Conservation (phyloP, 2,329 filamentous ascomycete species). For the Pseudohalonectria lignicola region DNA sequence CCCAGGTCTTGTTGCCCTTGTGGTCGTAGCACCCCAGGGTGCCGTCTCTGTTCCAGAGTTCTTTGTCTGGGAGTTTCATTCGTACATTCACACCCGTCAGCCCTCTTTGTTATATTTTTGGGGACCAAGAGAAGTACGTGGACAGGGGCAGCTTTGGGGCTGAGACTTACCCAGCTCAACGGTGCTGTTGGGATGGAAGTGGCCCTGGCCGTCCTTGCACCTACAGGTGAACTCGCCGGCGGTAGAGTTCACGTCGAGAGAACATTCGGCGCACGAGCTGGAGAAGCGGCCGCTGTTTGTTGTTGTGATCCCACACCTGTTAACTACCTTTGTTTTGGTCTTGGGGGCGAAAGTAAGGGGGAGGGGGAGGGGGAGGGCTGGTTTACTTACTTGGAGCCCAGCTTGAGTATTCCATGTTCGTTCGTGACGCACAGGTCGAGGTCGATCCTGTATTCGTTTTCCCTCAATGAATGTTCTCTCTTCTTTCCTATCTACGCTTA, state of each 20-base stretch:
- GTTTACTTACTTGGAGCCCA: conserved; percentile 8
- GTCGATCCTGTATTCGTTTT: conserved; percentile 23
- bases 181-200: not conserved
- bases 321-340: not conserved
- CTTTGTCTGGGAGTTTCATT: conserved; percentile 14
- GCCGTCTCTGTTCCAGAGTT: conserved; percentile 24
- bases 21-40: conserved; percentile 24
- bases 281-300: conserved; percentile 12
- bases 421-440: conserved; percentile 20
- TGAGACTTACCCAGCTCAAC: conserved; percentile 17
- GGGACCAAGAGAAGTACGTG: not conserved
- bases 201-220: conserved; percentile 8
- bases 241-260: not conserved
- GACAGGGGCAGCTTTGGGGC: not conserved
- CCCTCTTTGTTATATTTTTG: not conserved
- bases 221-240: conserved; percentile 10
- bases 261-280: conserved; percentile 11
- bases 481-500: not conserved
- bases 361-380: not conserved
- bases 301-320: not conserved
- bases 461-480: too few relatives aligned
- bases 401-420: conserved; percentile 11
- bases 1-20: conserved; percentile 22
- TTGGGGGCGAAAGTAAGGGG: too few relatives aligned
- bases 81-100: not conserved